Base-by-base conservation (phyloP, 495 filamentous ascomycete species). In the Annulohypoxylon stygium region DNA sequence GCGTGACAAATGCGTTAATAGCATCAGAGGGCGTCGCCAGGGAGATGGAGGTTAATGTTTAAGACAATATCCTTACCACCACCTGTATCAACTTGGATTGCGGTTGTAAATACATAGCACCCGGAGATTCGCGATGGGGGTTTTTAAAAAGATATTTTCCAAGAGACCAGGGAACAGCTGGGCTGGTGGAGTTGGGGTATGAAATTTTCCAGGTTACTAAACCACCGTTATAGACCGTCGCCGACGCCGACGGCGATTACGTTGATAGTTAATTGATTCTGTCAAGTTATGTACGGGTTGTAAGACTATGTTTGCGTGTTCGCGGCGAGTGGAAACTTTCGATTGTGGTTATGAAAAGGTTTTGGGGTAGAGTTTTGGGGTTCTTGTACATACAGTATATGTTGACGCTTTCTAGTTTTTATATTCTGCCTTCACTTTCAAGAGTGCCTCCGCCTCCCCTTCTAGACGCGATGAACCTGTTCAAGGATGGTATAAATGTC, bases 141-240 rank as follows among this genome's bases (percentile, higher is more conserved):
- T 55, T 47, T 45, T n/a, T n/a, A 43, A 47, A 47, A 50, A 62
- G 61, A 55, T 54, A n/a, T 45, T 62, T 74, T 63, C 36, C 60
- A 60, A 65, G 59, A 69, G 60, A 74, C 66, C 73, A 67, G 64
- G 74, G 58, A 66, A 70, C 74, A 78, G 74, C 76, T 73, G 76
- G 69, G 51, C 73, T 76, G 71, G 62, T 12, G 71, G 74, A 66
- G 64, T 76, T 76, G 36, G 66, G 69, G 33, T 59, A 73, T 73
- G 70, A 71, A 47, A 47, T 47, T 47, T 45, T 45, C 34, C 18
- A 25, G 57, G 51, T 69, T 74, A 69, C 39, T 20, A 60, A 51
- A 65, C 36, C 36, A 43, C 55, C 51, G 36, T 69, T 69, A 61
- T 69, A 65, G 61, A 66, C 39, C 54, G 66, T 34, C 61, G 39